Evolutionary conservation across 2,329 filamentous ascomycete genomes (phyloP).

Genomic region (Aspergillus sp.): DNA sequence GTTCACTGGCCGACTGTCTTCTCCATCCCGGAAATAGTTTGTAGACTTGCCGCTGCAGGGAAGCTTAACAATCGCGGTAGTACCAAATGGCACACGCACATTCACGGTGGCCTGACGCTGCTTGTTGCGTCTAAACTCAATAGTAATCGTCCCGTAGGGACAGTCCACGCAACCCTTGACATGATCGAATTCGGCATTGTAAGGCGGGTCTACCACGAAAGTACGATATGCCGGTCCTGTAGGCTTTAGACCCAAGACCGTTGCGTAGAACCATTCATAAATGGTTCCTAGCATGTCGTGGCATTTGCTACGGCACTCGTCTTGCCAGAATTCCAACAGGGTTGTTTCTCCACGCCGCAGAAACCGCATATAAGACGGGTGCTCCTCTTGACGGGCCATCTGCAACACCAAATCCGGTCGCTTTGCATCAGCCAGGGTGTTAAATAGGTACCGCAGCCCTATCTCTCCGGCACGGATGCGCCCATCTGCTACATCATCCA

Average conservation of each 20-base stretch:
- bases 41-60: background rate
- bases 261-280: conserved; percentile 52
- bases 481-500: conserved; percentile 10
- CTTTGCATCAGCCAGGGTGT: conserved; percentile 23
- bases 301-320: conserved; percentile 72
- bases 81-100: background rate
- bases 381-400: conserved; percentile 51
- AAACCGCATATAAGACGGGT: conserved; percentile 53
- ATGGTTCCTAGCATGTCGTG: conserved; percentile 54
- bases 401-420: conserved; percentile 25
- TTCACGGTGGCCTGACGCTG: background rate
- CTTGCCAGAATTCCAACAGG: conserved; percentile 80
- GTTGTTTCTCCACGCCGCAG: conserved; percentile 59
- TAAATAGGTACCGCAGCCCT: conserved; percentile 25
- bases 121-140: background rate
- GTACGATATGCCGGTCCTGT: conserved; percentile 43
- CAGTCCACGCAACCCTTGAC: conserved; percentile 25
- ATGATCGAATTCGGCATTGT: conserved; percentile 43
- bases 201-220: conserved; percentile 44
- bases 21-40: background rate
- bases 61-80: background rate
- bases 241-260: conserved; percentile 42
- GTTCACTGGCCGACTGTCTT: background rate
- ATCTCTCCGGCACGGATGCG: conserved; percentile 27
- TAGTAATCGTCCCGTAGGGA: conserved; percentile 22